Base-by-base conservation (phyloP, 2,329 filamentous ascomycete species). In the Pseudogymnoascus sp. region DNA sequence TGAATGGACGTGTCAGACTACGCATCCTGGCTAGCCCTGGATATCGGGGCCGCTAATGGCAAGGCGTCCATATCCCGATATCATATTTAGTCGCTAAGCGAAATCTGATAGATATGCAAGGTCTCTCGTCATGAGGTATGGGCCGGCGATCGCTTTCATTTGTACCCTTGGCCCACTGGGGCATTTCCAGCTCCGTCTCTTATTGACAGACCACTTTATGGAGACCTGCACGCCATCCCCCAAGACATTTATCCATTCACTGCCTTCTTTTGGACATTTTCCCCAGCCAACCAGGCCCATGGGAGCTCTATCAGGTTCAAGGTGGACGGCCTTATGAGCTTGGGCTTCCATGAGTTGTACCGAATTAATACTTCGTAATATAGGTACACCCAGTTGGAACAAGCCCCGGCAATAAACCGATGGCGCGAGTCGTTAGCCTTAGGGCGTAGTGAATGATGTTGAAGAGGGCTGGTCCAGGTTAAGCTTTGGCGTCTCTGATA, bases 21-120 rank as follows among this genome's bases (percentile, higher is more conserved):
- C 11, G 50, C 2, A 56, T 33, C 19, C 29, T 14, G 10, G 5
- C 29, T 56, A 56, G 29, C 50, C 33, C 16, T 19, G 29, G 16
- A 5, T 10, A 2, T 56, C 11, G 16, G 29, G 29, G 50, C 50
- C 50, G 50, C 29, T 35, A 56, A 56, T 56, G 29, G 29, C 11
- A 56, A 56, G 16, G 50, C 29, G 50, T 35, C 50, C 16, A 56
- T 56, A 14, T 56, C 16, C 29, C 31, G 50, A 35, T 35, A 56
- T 56, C 50, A 56, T 11, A 56, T 56, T 56, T 56, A 14, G 50
- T 56, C 50, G 29, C 50, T 56, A 35, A 56, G 50, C 8, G 19
- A 56, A 56, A 56, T 56, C 6, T 56, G 50, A 35, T 56, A 56
- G 50, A 56, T 56, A 56, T 56, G 50, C 50, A 56, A 56, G 50